Base-by-base conservation (phyloP, 2,329 filamentous ascomycete species). In the Lasiodiplodia theobromae region DNA sequence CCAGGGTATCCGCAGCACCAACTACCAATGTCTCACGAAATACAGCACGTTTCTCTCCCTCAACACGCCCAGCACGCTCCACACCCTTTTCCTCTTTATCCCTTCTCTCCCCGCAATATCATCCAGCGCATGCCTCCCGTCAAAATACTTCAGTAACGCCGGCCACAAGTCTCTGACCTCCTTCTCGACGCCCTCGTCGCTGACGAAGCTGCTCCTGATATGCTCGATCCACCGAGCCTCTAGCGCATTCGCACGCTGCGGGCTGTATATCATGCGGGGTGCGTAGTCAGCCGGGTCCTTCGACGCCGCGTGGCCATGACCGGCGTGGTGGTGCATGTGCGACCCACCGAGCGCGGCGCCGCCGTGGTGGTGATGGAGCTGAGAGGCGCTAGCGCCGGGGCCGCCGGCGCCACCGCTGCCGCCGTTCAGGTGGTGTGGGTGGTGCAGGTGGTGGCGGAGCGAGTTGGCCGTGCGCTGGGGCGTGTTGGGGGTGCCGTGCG, bases 51-150 rank as follows among this genome's bases (percentile, higher is more conserved):
- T 91, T 71, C 90, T 82, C 57, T 87, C 86, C 83, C 92, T 94
- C 16, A 93, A 86, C 73, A 92, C 90, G 52, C 77, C 81, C 38
- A 88, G 78, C 69, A 87, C 73, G 71, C 82, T 79, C 80, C 82
- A 83, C 3, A 88, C 85, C 52, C 82, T 77, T 81, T 95, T 96
- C 68, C 93, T 86, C 83, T 96, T 97, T 82, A 96, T 86, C 6
- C 92, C 92, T 80, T 97, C 93, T 68, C 91, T 87, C n/a, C 96
- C 83, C 1, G 92, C 88, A 72, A 99, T 91, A 73, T 94, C 90
- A 81, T 99, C 96, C 69, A 98, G 84, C 2, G 94, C 91, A 75
- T 91, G 90, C 68, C 86, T 87, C 0, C 96, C 96, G 77, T 98
- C 94, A 73, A 98, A 93, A 79, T 97, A 96, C 78, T 92, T 93